A percentile compares a stretch with the other conserved stretches of the same genome.
These are phyloP conservation scores for Gaultheria prostrata DNA, from an alignment of 148 eudicot species.

Conservation along the genomic window DNA sequence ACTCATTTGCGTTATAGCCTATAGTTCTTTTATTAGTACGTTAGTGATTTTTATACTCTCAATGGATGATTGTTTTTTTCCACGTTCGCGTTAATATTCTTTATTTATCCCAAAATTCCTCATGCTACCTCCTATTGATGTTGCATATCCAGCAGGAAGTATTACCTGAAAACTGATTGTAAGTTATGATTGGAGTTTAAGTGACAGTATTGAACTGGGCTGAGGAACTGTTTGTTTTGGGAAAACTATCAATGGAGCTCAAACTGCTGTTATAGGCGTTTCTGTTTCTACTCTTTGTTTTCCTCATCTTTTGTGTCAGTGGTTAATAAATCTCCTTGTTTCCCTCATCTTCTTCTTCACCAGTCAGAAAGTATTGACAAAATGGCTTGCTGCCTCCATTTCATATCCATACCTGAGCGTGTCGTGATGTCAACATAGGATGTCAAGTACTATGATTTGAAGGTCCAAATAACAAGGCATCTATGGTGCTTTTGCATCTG, in stretches of 20 bases:
- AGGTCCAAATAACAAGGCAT: background rate
- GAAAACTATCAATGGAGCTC: background rate
- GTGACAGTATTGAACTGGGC: background rate
- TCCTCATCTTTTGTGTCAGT: background rate
- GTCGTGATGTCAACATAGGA: background rate
- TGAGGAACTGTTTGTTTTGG: background rate
- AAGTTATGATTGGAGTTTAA: background rate
- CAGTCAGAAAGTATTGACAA: conserved; percentile 1
- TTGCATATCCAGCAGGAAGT: background rate
- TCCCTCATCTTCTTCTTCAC: conserved; percentile 8
- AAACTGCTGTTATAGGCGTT: background rate
- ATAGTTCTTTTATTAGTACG: background rate
- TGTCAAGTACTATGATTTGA: background rate
- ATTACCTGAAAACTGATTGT: background rate
- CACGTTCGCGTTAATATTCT: background rate
- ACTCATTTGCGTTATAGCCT: background rate
- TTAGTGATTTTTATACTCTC: background rate
- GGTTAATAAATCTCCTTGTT: background rate
- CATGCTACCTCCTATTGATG: background rate
- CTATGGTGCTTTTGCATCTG: conserved; percentile 6
- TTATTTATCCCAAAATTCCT: background rate
- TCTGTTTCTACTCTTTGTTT: background rate
- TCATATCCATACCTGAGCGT: background rate
- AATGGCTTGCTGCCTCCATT: background rate
- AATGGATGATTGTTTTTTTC: background rate